Conservation (phyloP, 306 rosid species). For the Lupinus albus region DNA sequence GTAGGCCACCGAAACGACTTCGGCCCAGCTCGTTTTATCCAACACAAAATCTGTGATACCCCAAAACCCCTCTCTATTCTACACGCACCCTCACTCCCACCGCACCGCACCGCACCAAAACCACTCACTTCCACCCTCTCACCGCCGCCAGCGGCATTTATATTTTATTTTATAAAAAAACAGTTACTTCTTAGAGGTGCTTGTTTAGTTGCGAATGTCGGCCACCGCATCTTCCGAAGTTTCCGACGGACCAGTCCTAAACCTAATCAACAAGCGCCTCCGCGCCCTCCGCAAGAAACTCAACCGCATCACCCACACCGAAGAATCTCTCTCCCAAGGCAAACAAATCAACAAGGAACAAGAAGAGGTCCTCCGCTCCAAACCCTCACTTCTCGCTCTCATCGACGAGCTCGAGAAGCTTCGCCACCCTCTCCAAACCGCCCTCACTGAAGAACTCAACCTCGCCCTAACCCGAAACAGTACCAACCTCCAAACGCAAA, state of each 20-base stretch:
- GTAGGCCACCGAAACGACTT: too few species aligned
- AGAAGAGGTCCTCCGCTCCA: slow-evolving; percentile 81
- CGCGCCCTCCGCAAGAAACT: slow-evolving; percentile 78
- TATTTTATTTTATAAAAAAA: background rate
- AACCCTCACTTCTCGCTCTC: slow-evolving; percentile 55
- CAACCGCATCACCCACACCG: slow-evolving; percentile 75
- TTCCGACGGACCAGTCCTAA: slow-evolving; percentile 88
- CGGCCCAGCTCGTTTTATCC: too few species aligned
- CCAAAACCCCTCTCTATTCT: too few species aligned
- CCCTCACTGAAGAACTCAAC: slow-evolving; percentile 70
- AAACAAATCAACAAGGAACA: slow-evolving; percentile 80
- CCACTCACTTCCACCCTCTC: too few species aligned
- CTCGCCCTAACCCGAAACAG: slow-evolving; percentile 38
- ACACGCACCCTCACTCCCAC: too few species aligned
- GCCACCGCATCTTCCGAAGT: slow-evolving; percentile 58
- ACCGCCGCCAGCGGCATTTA: background rate
- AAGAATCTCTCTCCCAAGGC: slow-evolving; percentile 74
- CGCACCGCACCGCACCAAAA: too few species aligned
- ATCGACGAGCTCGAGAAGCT: slow-evolving; percentile 96
- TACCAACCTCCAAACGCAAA: slow-evolving; percentile 42
- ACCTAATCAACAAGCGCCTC: slow-evolving; percentile 86
- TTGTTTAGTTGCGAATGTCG: slow-evolving; percentile 54
- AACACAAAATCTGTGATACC: too few species aligned
- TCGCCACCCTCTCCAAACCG: slow-evolving; percentile 73
- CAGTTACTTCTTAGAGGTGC: background rate